Base-by-base conservation (phyloP, 805 yeast genomes). In the Candida coleopterorum region DNA sequence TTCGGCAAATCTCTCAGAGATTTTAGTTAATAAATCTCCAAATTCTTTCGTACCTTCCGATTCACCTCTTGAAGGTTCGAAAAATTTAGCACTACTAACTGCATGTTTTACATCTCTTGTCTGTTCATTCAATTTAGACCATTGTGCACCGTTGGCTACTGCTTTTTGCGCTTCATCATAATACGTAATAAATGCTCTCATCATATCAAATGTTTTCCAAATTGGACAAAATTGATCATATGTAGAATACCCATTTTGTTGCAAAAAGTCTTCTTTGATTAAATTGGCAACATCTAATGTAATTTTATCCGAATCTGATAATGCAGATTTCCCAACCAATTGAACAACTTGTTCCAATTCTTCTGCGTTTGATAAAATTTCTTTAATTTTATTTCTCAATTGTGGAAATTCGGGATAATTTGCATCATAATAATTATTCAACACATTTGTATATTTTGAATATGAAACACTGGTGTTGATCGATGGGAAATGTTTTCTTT, bases 401-500 rank as follows among this genome's bases (percentile, higher is more conserved):
- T 70, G 58, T 37, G 97, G 89, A 74, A 88, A 93, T 53, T 87
- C 97, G 39, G 97, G 94, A 63, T 79, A 89, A 65, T 82, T 79
- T 35, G 72, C 55, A 43, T 85, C 95, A 67, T 93, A 93, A 67
- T 77, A 93, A 60, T 82, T 84, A 68, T 78, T 74, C 65, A 93
- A 75, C 32, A 86, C 87, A 54, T 72, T 82, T 39, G 96, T 89
- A 70, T 93, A 93, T 73, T 93, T 93, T 51, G 98, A 93, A 70
- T 93, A 93, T 15, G 98, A 93, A 18, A 86, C 89, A 9, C 95
- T 76, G 10, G 98, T 93, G 70, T 93, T 93, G 60, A 93, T 85
- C 24, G 97, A 90, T 52, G 99, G 99, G 86, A 93, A 93, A 72
- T 93, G 99, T 72, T 93, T 93, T 76, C 99, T 89, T 75, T 93